Percentiles rank a stretch among this genome's conserved stretches.
These are phyloP conservation scores for Mallotus japonicus DNA, from an alignment of 441 rosid species.

Conservation along the genomic window DNA sequence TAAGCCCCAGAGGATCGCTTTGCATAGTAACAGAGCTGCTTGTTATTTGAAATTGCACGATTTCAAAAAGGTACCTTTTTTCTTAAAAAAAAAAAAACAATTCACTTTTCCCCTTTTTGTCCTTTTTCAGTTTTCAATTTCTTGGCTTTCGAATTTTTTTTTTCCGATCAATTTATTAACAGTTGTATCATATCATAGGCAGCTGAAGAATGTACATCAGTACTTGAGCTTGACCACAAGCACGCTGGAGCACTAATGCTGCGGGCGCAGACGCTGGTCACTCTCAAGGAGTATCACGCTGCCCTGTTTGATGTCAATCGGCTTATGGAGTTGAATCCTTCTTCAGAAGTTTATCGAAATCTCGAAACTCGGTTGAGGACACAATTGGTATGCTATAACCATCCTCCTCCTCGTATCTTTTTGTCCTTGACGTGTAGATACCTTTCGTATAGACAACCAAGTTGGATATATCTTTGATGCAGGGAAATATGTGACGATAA, in stretches of 20 bases:
- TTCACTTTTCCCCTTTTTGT: too few relatives aligned
- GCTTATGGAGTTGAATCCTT: conserved; percentile 76
- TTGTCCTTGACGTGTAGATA: too few relatives aligned
- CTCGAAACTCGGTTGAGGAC: conserved; percentile 84
- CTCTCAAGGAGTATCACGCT: conserved; percentile 73
- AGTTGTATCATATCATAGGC: conserved; percentile 50
- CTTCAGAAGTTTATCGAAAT: conserved; percentile 73
- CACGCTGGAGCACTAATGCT: conserved; percentile 92
- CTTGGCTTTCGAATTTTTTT: too few relatives aligned
- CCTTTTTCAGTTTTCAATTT: too few relatives aligned
- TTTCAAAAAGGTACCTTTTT: conserved; percentile 58
- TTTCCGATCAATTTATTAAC: background rate
- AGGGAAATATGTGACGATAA: too few relatives aligned
- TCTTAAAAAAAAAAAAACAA: background rate
- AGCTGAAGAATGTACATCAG: conserved; percentile 85
- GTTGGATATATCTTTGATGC: too few relatives aligned
- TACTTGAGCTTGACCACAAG: conserved; percentile 83
- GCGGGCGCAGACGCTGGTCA: conserved; percentile 84
- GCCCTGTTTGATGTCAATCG: conserved; percentile 86
- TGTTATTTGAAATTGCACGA: conserved; percentile 75
- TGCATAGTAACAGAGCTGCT: conserved; percentile 93
- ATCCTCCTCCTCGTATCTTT: too few relatives aligned
- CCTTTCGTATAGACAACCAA: too few relatives aligned
- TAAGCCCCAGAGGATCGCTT: conserved; percentile 74
- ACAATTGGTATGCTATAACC: conserved; percentile 54